Conservation (phyloP, 2,329 filamentous ascomycete species). For the Alternaria rosae region DNA sequence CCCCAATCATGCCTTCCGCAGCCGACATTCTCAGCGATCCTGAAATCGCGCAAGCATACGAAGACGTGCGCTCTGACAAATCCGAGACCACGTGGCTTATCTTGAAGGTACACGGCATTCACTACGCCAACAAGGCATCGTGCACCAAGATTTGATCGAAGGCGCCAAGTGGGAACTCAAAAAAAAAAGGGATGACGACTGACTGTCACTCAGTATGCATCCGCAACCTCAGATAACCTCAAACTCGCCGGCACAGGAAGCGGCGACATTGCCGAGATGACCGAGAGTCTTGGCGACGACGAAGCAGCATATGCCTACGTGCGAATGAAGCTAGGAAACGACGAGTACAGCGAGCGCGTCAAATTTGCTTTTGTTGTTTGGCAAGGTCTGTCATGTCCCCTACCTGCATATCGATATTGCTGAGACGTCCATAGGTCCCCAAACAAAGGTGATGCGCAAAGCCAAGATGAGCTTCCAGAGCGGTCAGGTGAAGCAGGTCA, state of each 20-base stretch:
- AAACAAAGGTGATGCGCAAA: conserved; percentile 73
- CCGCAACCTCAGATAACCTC: conserved; percentile 64
- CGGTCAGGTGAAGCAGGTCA: conserved; percentile 68
- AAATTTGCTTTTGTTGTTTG: conserved; percentile 74
- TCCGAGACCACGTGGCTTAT: conserved; percentile 72
- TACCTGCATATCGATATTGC: not conserved
- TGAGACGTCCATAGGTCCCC: conserved; percentile 31
- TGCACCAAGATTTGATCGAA: not conserved
- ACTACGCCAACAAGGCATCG: not conserved
- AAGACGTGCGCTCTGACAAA: conserved; percentile 72
- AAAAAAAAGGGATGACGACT: not conserved
- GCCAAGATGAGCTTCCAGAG: conserved; percentile 73
- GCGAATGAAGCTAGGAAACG: conserved; percentile 69
- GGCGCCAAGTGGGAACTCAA: too few species aligned
- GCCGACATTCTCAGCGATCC: conserved; percentile 50
- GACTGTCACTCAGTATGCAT: conserved; percentile 24
- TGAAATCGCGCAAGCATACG: conserved; percentile 70
- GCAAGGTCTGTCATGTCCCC: conserved; percentile 65
- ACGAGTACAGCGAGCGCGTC: conserved; percentile 71
- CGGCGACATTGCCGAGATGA: conserved; percentile 68
- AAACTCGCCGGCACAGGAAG: conserved; percentile 64
- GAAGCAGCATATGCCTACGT: conserved; percentile 72
- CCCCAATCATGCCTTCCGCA: conserved; percentile 34
- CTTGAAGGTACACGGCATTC: conserved; percentile 60
- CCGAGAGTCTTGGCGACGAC: conserved; percentile 62